Percentiles rank a stretch among this genome's conserved stretches.
phyloP scores from a whole-genome alignment of 2,329 filamentous ascomycete genomes.

The Alternaria sp. region DNA sequence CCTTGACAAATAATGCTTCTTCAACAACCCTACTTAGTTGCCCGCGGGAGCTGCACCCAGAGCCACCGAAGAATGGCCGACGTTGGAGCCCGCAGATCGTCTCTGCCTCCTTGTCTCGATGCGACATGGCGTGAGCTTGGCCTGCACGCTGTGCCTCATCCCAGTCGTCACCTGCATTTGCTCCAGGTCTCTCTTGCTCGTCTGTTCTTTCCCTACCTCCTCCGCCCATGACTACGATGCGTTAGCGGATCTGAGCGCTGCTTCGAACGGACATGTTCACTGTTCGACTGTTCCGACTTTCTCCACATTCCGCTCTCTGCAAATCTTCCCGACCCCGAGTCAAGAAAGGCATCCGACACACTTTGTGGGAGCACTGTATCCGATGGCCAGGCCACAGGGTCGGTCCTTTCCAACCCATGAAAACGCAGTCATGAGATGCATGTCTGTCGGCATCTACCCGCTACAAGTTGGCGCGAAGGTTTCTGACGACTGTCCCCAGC shows the following conservation, averaged over 20 bases:
- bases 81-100: slow-evolving; percentile 27
- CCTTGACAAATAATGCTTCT: slow-evolving; percentile 23
- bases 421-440: slow-evolving; percentile 6
- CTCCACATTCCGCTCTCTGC: slow-evolving; percentile 5
- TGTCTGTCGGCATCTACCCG: slow-evolving; percentile 11
- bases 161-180: slow-evolving; percentile 15
- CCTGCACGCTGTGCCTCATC: slow-evolving; percentile 10
- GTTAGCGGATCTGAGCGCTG: slow-evolving; percentile 18
- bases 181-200: slow-evolving; percentile 19
- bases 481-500: slow-evolving; percentile 18
- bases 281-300: slow-evolving; percentile 12
- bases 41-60: slow-evolving; percentile 15
- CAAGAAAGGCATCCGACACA: slow-evolving; percentile 6
- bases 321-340: slow-evolving; percentile 4
- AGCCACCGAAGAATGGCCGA: slow-evolving; percentile 42
- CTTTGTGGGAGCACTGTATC: neutral
- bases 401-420: slow-evolving; percentile 3
- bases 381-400: slow-evolving; percentile 1
- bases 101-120: slow-evolving; percentile 22
- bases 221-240: slow-evolving; percentile 12
- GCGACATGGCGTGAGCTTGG: slow-evolving; percentile 22
- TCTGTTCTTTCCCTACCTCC: slow-evolving; percentile 17
- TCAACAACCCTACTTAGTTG: slow-evolving; percentile 7
- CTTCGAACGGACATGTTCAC: slow-evolving; percentile 13
- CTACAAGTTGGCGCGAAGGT: slow-evolving; percentile 5